Conservation (phyloP, 2,329 filamentous ascomycete species). For the Ophiostoma triangulosporum region DNA sequence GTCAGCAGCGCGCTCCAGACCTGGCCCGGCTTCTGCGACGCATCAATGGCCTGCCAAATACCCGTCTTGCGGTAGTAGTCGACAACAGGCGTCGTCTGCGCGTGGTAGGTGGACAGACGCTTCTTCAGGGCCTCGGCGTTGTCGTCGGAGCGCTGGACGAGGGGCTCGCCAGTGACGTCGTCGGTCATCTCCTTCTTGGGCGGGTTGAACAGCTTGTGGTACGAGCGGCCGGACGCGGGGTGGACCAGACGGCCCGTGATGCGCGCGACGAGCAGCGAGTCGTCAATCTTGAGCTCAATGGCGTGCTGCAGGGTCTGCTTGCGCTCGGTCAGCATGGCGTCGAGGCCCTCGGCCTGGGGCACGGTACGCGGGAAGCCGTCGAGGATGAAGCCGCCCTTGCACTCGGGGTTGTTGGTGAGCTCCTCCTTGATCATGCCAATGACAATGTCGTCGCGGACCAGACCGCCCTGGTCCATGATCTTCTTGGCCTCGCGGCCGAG, state of each 20-base stretch:
- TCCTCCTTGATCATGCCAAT: conserved; percentile 99
- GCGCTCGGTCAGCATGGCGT: conserved; percentile 71
- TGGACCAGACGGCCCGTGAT: conserved; percentile 95
- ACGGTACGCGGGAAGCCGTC: conserved; percentile 98
- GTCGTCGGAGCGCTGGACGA: conserved; percentile 93
- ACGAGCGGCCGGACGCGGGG: conserved; percentile 88
- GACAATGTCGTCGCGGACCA: conserved; percentile 98
- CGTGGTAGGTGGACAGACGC: conserved; percentile 84
- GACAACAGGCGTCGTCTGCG: conserved; percentile 84
- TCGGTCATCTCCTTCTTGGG: conserved; percentile 91
- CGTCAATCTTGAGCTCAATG: conserved; percentile 93
- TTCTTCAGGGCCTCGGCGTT: conserved; percentile 94
- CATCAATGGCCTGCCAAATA: conserved; percentile 93
- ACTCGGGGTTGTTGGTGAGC: conserved; percentile 86
- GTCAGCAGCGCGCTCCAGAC: conserved; percentile 89
- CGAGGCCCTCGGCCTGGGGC: conserved; percentile 84
- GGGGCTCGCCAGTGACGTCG: conserved; percentile 88
- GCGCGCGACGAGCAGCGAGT: conserved; percentile 79
- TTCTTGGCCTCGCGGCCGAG: conserved; percentile 96
- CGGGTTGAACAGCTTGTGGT: conserved; percentile 98
- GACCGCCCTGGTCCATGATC: conserved; percentile 97
- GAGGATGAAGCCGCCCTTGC: conserved; percentile 96
- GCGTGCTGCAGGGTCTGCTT: conserved; percentile 85
- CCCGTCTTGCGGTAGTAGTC: conserved; percentile 94
- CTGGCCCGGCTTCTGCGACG: conserved; percentile 86